These are phyloP conservation scores for Cicer cuneatum DNA, from an alignment of 306 rosid genomes.

Conservation along the genomic window DNA sequence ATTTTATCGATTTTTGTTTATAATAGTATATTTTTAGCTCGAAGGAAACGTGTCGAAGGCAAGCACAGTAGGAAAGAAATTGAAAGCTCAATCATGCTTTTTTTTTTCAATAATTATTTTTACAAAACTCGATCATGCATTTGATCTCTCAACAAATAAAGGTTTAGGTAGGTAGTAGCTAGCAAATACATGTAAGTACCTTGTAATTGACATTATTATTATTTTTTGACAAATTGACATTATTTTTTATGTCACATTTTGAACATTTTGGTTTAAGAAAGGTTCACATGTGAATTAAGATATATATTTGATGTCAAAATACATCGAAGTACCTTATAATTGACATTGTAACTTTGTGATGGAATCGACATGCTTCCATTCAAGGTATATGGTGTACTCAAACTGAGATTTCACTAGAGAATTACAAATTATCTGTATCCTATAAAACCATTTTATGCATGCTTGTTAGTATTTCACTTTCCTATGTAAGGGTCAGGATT, in stretches of 20 bases:
- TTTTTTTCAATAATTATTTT: not conserved
- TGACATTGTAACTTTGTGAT: slow-evolving; percentile 58
- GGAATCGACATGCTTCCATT: slow-evolving; percentile 43
- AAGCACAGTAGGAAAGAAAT: slow-evolving; percentile 36
- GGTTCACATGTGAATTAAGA: not conserved
- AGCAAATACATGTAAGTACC: slow-evolving; percentile 25
- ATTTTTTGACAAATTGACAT: not conserved
- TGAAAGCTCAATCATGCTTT: slow-evolving; percentile 49
- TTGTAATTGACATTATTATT: slow-evolving; percentile 17
- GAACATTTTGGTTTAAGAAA: slow-evolving; percentile 21
- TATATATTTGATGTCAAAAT: slow-evolving; percentile 33
- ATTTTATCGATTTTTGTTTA: too few relatives aligned
- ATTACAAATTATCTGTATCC: slow-evolving; percentile 39
- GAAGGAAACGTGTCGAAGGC: slow-evolving; percentile 22
- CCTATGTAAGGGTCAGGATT: slow-evolving; percentile 24
- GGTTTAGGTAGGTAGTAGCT: slow-evolving; percentile 32
- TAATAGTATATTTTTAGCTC: slow-evolving; percentile 1
- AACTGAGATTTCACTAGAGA: slow-evolving; percentile 26
- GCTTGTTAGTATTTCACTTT: slow-evolving; percentile 42
- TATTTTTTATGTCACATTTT: slow-evolving; percentile 12
- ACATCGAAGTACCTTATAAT: slow-evolving; percentile 50
- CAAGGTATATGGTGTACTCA: slow-evolving; percentile 26
- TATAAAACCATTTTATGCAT: slow-evolving; percentile 3
- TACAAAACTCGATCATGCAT: slow-evolving; percentile 44
- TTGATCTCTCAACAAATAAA: slow-evolving; percentile 30